Conservation (phyloP, 352 stramenopile species). For the Thalassiosira livingstoniorum region DNA sequence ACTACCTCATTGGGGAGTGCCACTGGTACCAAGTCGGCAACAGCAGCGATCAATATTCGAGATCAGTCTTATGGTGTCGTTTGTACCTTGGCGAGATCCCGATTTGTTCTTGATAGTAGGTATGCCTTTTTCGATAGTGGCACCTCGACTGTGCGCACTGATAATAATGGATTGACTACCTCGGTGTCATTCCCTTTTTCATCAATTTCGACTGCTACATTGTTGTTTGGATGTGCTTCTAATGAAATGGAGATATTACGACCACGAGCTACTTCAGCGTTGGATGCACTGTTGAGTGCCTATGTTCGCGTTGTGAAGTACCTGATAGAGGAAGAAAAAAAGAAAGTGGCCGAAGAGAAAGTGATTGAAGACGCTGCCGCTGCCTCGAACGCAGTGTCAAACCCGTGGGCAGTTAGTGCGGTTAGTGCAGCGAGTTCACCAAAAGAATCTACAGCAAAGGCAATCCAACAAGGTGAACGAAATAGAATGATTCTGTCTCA, state of each 20-base stretch:
- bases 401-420: slow-evolving; percentile 68
- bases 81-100: slow-evolving; percentile 67
- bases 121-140: slow-evolving; percentile 55
- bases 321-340: slow-evolving; percentile 24
- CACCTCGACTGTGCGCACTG: slow-evolving; percentile 7
- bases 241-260: slow-evolving; percentile 76
- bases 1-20: slow-evolving; percentile 26
- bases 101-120: slow-evolving; percentile 42
- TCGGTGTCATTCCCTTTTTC: slow-evolving; percentile 11
- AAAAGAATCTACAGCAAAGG: not conserved
- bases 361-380: not conserved
- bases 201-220: slow-evolving; percentile 61
- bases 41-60: slow-evolving; percentile 63
- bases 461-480: slow-evolving; percentile 7
- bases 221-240: slow-evolving; percentile 77
- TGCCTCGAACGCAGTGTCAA: not conserved
- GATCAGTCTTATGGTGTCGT: slow-evolving; percentile 78
- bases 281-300: slow-evolving; percentile 72
- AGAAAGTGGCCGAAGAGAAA: not conserved
- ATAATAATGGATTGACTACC: not conserved
- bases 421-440: not conserved
- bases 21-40: slow-evolving; percentile 35
- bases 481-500: slow-evolving; percentile 46
- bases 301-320: slow-evolving; percentile 66
- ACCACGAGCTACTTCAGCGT: slow-evolving; percentile 67